These are phyloP conservation scores for Atkinsonella texensis DNA, from an alignment of 2,329 filamentous ascomycete genomes.

Conservation along the genomic window DNA sequence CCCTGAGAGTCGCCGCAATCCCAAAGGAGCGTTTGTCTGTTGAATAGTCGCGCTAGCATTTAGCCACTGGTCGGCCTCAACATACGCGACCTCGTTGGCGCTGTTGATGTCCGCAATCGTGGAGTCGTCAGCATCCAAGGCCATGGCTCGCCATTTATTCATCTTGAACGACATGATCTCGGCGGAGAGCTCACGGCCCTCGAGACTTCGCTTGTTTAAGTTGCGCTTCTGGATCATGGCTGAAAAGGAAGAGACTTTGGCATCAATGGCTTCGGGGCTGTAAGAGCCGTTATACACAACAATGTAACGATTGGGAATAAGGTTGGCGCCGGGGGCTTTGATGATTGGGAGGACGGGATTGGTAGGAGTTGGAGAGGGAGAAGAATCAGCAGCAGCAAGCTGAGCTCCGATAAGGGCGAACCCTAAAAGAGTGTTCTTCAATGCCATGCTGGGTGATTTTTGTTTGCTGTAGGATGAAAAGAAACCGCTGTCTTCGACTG, in stretches of 20 bases:
- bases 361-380: neutral
- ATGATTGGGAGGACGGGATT: conserved; percentile 28
- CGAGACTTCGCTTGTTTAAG: conserved; percentile 36
- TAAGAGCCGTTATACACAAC: conserved; percentile 50
- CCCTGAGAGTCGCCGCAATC: conserved; percentile 42
- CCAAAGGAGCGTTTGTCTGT: conserved; percentile 41
- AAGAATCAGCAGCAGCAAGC: neutral
- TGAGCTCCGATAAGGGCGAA: conserved; percentile 1
- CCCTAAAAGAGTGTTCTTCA: neutral
- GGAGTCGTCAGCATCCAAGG: conserved; percentile 37
- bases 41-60: conserved; percentile 29
- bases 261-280: conserved; percentile 33
- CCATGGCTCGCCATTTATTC: conserved; percentile 39
- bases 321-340: conserved; percentile 35
- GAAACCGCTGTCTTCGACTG: neutral
- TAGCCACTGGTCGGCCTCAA: conserved; percentile 42
- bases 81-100: conserved; percentile 36
- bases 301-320: conserved; percentile 48
- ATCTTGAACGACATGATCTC: conserved; percentile 34
- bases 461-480: neutral
- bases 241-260: conserved; percentile 36
- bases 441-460: no score
- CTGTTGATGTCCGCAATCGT: conserved; percentile 37
- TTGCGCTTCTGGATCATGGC: conserved; percentile 44
- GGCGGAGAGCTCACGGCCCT: conserved; percentile 36